Evolutionary conservation across 176 grass and related monocot genomes (phyloP), one percentile per base, ranked within the genome.

Genomic region (Miscanthus lutarioriparius): DNA sequence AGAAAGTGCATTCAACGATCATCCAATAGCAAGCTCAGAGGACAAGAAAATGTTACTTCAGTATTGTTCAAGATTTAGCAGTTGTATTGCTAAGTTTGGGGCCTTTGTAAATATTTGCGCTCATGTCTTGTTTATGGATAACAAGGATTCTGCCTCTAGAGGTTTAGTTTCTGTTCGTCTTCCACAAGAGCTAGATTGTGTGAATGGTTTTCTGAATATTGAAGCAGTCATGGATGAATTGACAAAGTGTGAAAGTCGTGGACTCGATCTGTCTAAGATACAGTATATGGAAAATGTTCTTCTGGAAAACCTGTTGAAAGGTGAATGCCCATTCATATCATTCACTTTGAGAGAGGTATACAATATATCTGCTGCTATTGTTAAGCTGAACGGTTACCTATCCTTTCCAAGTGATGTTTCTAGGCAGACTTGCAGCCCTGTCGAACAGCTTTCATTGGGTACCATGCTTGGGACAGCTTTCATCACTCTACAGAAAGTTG

Each of bases 331-430:
- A 77, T 56, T 87, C n/a, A 75, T 87, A 85, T 77, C 85, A 76
- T 91, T 86, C 72, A 87, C 83, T 38, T 79, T 95, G 59, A 91
- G 89, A 17, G 93, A 99, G 61, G 77, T 94, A 66, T 98, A 94
- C 86, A 82, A 67, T 85, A 70, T 81, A 89, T 94, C 89, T 90
- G 91, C 91, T 82, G 91, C 91, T 85, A 89, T 94, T 84, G 74
- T 94, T 65, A 94, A 94, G 58, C 72, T 96, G 64, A 90, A 89
- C 45, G 82, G 83, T 19, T 85, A 71, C 45, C 22, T 94, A 82
- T 87, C 71, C 28, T 80, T 88, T 87, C 63, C 71, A 36, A 75
- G 62, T 0, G 14, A 90, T 87, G 44, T 78, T 72, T 82, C 53
- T 76, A 79, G 77, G 56, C 78, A 77, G 17, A 78, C 26, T 25